Evolutionary conservation across 768 basidiomycete genomes (phyloP), one percentile per base, ranked within the genome.

Genomic region (Suillus alpinus): DNA sequence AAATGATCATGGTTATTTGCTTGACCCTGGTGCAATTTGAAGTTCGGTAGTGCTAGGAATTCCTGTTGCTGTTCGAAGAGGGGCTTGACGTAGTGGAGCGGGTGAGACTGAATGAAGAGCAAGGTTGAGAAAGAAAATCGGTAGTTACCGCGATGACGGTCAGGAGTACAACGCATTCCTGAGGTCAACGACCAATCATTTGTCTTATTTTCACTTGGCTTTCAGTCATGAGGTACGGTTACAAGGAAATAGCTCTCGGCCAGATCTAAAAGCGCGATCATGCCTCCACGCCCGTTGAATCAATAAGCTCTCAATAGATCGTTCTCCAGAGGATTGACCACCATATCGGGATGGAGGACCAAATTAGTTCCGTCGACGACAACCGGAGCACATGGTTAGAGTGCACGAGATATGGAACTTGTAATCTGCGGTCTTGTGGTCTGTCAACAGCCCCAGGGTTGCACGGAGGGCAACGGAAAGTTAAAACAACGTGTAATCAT

Each of bases 11-110:
- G 61, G 62, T 65, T 63, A 62, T 67, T 43, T 56, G 59, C 65
- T 63, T 67, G 72, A 68, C 72, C 70, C 68, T 73, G 70, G 63
- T 66, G 59, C 64, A 66, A 70, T 70, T 68, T 62, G 53, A 56
- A 59, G 50, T 63, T 61, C 31, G 49, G 64, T 66, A 55, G 64
- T 46, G 44, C 57, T 34, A 51, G 59, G 13, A 58, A 47, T 34
- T 20, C 31, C 34, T 13, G 52, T 36, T 31, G 34, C 34, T 41
- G 39, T 59, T 43, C 1, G 20, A 60, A 26, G 43, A 44, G 56
- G 59, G 56, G 31, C 40, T 32, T 13, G 13, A 59, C 14, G 44
- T 56, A 57, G 26, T 37, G 50, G 26, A 26, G 20, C 34, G 13
- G 36, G 47, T 34, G 57, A 58, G 41, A 29, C 59, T 31, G 0